Percentiles rank a stretch among this genome's conserved stretches.
These are phyloP conservation scores for Talaromyces rugulosus DNA, from an alignment of 2,329 filamentous ascomycete genomes.

Conservation along the genomic window DNA sequence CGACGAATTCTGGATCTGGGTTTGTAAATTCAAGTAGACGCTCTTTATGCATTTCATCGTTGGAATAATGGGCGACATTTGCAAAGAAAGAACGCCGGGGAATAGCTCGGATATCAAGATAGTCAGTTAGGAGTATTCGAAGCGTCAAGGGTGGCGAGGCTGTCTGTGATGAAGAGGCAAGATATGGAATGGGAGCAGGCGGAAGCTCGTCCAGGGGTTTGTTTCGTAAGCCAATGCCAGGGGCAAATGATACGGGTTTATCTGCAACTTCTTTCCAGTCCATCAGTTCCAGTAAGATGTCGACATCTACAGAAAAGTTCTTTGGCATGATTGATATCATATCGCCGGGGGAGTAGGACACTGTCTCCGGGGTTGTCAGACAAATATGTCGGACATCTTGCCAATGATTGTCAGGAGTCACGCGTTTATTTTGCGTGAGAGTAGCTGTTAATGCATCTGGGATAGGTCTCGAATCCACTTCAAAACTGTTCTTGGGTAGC, in stretches of 20 bases:
- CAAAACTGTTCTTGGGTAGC: constrained; percentile 16
- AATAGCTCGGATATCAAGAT: constrained; percentile 85
- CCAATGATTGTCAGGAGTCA: constrained; percentile 77
- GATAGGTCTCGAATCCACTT: constrained; percentile 53
- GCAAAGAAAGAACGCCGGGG: constrained; percentile 84
- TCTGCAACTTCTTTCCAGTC: constrained; percentile 73
- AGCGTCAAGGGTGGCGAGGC: constrained; percentile 51
- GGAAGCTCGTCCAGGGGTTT: constrained; percentile 19
- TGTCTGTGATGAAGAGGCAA: constrained; percentile 28
- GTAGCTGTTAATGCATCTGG: constrained; percentile 54
- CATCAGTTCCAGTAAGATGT: constrained; percentile 73
- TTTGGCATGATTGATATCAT: constrained; percentile 79
- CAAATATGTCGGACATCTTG: constrained; percentile 87
- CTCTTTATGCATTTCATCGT: constrained; percentile 68
- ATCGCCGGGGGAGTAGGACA: constrained; percentile 66
- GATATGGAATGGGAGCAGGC: constrained; percentile 30
- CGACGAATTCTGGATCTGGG: constrained; percentile 61
- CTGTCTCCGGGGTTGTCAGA: constrained; percentile 46
- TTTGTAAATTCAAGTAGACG: constrained; percentile 79
- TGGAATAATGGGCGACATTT: constrained; percentile 69
- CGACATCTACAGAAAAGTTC: constrained; percentile 78
- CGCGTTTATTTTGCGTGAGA: constrained; percentile 62
- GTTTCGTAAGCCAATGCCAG: constrained; percentile 20
- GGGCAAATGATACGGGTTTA: constrained; percentile 53
- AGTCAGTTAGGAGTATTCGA: constrained; percentile 71